Evolutionary conservation across 2,329 filamentous ascomycete genomes (phyloP), one percentile per base, ranked within the genome.

Genomic region (Chaetomium sp.): DNA sequence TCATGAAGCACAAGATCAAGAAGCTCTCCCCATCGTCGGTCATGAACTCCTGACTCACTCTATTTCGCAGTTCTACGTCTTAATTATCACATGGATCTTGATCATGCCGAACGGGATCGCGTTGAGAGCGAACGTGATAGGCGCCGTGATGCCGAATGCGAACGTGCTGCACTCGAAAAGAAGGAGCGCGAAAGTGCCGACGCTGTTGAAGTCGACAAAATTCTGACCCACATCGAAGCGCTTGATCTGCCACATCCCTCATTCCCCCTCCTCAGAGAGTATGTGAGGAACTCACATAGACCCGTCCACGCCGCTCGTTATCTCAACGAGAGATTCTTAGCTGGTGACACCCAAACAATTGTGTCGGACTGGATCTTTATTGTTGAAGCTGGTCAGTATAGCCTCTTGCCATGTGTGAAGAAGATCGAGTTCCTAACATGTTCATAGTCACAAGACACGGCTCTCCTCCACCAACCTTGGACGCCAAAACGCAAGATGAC

Each of bases 361-460:
- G 49, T 53, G 36, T 57, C 56, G 12, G 61, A 66, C 54, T 69
- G 66, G 66, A 59, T 51, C 12, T 66, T 63, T 34, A 64, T 69
- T 34, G 50, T 67, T 19, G 63, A 66, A 51, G 63, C 62, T 1
- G 48, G 66, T 66, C 55, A 57, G 57, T 53, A 7, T 32, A 11
- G 12, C 19, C 32, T 9, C 2, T 8, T 9, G 6, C 4, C 45
- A n/a, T 3, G n/a, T n/a, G n/a, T n/a, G n/a, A n/a, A n/a, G n/a
- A n/a, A n/a, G n/a, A n/a, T n/a, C n/a, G n/a, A n/a, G n/a, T n/a
- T n/a, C 36, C 36, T 38, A 38, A 38, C 36, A 6, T 7, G 36
- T 38, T 38, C 11, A 38, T 38, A 38, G 36, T 38, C 11, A 38
- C 36, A 38, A 5, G n/a, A n/a, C n/a, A 40, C 11, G 46, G 46